Conservation (phyloP, 129 eudicot species). For the Smallanthus sonchifolius region DNA sequence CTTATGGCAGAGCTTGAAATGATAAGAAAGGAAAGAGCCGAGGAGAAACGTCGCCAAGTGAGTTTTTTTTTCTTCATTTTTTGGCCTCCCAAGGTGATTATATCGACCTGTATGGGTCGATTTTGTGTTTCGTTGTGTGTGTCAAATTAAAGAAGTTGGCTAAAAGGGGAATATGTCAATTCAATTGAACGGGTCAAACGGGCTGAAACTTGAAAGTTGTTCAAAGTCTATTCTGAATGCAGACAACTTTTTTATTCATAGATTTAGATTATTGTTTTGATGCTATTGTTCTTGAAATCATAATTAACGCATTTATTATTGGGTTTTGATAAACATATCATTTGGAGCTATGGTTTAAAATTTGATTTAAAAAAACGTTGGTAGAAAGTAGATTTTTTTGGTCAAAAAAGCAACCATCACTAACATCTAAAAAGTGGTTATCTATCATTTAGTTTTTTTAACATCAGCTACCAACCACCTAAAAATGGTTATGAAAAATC, state of each 20-base stretch:
- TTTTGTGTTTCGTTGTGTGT: not conserved
- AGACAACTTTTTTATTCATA: not conserved
- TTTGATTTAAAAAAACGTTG: not conserved
- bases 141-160: not conserved
- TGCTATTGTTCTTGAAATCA: not conserved
- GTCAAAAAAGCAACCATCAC: not conserved
- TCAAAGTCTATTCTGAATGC: not conserved
- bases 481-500: not conserved
- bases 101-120: not conserved
- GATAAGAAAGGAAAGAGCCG: slow-evolving; percentile 87
- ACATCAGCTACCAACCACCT: not conserved
- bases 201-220: not conserved
- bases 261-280: not conserved
- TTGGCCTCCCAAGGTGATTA: not conserved
- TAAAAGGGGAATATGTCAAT: not conserved
- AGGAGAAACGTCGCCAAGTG: slow-evolving; percentile 73
- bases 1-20: slow-evolving; percentile 91
- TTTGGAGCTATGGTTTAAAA: not conserved
- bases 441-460: not conserved
- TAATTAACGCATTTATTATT: not conserved
- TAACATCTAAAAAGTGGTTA: not conserved
- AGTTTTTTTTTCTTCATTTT: slow-evolving; percentile 13
- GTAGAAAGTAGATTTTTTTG: not conserved
- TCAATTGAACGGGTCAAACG: not conserved
- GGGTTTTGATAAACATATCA: not conserved